phyloP scores from a whole-genome alignment of 2,329 filamentous ascomycete species.

The Pestalotiopsis sp. region DNA sequence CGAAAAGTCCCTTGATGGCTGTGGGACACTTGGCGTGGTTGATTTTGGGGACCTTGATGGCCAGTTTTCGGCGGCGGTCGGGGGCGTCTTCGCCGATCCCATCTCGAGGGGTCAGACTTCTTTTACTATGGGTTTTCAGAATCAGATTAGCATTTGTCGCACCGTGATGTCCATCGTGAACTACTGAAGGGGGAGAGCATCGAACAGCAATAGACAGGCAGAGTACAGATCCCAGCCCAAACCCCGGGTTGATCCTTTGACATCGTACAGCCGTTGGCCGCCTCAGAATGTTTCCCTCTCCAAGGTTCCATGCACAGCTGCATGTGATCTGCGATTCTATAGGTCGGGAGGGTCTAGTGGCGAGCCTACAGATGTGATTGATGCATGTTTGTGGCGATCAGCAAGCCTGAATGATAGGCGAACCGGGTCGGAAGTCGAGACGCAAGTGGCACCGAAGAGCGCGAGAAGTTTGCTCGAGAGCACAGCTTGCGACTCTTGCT shows the following conservation, averaged over 20 bases:
- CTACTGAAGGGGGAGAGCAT: background rate
- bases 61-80: background rate
- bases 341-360: background rate
- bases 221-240: background rate
- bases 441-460: background rate
- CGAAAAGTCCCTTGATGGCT: constrained; percentile 5
- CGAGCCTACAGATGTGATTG: background rate
- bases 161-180: background rate
- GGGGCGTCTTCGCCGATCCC: background rate
- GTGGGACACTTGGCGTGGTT: background rate
- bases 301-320: constrained; percentile 10
- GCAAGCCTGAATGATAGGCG: background rate
- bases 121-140: background rate
- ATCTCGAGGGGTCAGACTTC: background rate
- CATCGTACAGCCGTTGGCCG: background rate
- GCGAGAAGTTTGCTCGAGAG: background rate
- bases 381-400: background rate
- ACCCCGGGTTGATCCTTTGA: background rate
- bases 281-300: background rate
- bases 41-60: constrained; percentile 6
- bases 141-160: background rate
- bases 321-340: constrained; percentile 13
- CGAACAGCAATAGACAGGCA: background rate
- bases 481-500: background rate
- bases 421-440: background rate